Evolutionary conservation across 371 early-diverging fungal genomes (phyloP).

Genomic region (Syncephalis plumigaleata): DNA sequence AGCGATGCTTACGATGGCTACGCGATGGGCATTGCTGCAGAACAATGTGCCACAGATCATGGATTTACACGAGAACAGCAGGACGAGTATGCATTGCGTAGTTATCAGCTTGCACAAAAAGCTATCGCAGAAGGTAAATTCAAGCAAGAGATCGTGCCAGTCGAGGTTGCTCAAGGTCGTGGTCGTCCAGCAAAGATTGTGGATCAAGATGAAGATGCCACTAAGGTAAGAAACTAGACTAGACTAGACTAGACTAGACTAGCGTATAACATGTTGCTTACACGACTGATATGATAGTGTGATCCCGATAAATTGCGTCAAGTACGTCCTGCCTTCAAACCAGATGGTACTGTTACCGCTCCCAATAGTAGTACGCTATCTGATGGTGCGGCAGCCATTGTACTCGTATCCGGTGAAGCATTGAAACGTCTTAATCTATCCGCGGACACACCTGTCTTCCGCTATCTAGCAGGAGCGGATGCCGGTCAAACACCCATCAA

Average conservation of each 20-base stretch:
- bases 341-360: conserved; percentile 80
- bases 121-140: conserved; percentile 65
- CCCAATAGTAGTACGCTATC: conserved; percentile 87
- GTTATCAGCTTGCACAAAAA: conserved; percentile 72
- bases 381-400: conserved; percentile 92
- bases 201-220: conserved; percentile 75
- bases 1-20: conserved; percentile 71
- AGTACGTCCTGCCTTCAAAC: conserved; percentile 78
- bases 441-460: conserved; percentile 26
- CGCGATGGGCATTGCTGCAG: conserved; percentile 86
- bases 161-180: conserved; percentile 60
- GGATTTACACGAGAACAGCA: conserved; percentile 68
- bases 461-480: conserved; percentile 18
- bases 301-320: conserved; percentile 51
- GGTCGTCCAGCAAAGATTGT: conserved; percentile 33
- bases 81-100: conserved; percentile 75
- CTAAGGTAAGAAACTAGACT: conserved; percentile 32
- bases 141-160: conserved; percentile 69
- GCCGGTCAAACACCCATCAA: conserved; percentile 54
- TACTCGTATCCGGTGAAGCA: conserved; percentile 66
- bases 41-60: conserved; percentile 73
- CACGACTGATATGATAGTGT: neutral
- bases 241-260: conserved; percentile 9
- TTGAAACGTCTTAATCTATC: neutral
- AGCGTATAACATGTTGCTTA: neutral